These are phyloP conservation scores for Chloropicon primus DNA, from an alignment of 139 green algal genomes.

Conservation along the genomic window DNA sequence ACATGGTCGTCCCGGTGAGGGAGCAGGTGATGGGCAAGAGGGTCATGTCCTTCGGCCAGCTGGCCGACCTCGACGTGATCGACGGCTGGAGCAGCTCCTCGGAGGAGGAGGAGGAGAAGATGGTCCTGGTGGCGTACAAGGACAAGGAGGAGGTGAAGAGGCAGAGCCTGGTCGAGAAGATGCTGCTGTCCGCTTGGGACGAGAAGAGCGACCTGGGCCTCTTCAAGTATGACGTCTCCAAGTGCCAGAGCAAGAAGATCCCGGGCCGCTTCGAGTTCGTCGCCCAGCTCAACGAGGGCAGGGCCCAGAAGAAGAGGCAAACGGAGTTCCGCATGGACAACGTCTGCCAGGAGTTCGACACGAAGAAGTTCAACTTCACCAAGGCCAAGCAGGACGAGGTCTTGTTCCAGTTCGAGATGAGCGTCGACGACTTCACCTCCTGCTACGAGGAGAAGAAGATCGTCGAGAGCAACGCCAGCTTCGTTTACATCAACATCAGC, in stretches of 20 bases:
- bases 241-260: slow-evolving; percentile 70
- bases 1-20: not conserved
- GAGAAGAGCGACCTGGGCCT: slow-evolving; percentile 28
- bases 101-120: not conserved
- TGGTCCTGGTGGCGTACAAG: not conserved
- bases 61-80: not conserved
- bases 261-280: slow-evolving; percentile 70
- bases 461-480: slow-evolving; percentile 36
- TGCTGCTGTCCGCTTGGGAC: slow-evolving; percentile 24
- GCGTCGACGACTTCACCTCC: not conserved
- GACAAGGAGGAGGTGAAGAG: not conserved
- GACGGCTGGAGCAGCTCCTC: not conserved
- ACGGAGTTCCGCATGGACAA: slow-evolving; percentile 93
- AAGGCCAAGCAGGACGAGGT: slow-evolving; percentile 85
- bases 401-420: slow-evolving; percentile 71
- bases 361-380: slow-evolving; percentile 94
- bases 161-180: slow-evolving; percentile 7
- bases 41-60: not conserved
- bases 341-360: slow-evolving; percentile 78
- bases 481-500: slow-evolving; percentile 93
- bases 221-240: slow-evolving; percentile 90
- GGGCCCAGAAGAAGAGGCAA: slow-evolving; percentile 85
- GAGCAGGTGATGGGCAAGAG: not conserved
- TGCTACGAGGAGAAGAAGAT: slow-evolving; percentile 11
- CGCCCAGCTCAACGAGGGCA: slow-evolving; percentile 90